Evolutionary conservation across 192 early-diverging fungal species (phyloP).

Genomic region (Coemansia sp.): DNA sequence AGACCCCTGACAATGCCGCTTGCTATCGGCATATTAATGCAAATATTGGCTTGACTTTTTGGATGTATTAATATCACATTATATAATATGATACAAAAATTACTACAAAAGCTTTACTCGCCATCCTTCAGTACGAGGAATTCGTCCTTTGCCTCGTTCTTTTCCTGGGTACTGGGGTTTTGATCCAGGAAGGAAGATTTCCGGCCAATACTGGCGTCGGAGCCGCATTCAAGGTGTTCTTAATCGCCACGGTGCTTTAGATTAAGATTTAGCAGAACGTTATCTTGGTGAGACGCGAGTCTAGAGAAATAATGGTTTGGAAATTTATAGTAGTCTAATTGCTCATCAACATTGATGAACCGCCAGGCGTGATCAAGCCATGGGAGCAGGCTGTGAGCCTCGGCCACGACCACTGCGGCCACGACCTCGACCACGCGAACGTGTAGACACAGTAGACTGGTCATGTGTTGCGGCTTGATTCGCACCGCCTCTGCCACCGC

Average conservation of each 20-base stretch:
- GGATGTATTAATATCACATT: not conserved
- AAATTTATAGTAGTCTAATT: not conserved
- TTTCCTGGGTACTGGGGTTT: conserved; percentile 76
- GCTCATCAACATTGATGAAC: not conserved
- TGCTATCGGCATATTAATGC: not conserved
- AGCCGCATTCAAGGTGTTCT: not conserved
- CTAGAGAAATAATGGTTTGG: not conserved
- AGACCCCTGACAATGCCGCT: too few species aligned
- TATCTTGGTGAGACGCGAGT: too few species aligned
- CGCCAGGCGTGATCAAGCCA: not conserved
- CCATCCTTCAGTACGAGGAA: conserved; percentile 80
- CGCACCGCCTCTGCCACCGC: not conserved
- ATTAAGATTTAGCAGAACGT: not conserved
- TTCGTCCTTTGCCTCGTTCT: conserved; percentile 85
- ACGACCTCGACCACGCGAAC: conserved; percentile 13
- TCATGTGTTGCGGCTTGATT: not conserved
- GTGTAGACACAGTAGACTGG: not conserved
- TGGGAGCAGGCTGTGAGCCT: not conserved
- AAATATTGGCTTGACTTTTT: not conserved
- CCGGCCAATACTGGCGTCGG: not conserved
- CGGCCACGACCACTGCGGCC: conserved; percentile 11
- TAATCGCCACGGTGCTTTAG: not conserved
- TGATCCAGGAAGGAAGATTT: conserved; percentile 51
- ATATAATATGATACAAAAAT: too few species aligned
- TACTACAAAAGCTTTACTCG: too few species aligned